Base-by-base conservation (phyloP, 1,139 yeast species). In the Candida sojae region DNA sequence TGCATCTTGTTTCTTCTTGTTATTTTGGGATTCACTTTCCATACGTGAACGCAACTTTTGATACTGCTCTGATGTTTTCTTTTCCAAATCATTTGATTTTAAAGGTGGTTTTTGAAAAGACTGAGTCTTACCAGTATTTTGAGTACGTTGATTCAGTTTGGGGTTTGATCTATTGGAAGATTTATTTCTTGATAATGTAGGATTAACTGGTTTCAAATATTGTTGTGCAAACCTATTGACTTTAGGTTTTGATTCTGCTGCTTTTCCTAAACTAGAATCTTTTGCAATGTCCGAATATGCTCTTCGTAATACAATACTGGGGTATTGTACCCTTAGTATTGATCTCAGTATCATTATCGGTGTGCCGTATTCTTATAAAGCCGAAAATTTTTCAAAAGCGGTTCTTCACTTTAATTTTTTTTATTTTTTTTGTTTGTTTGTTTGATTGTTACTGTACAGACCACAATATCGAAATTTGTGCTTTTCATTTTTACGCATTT, bases 221-320 rank as follows among this genome's bases (percentile, higher is more conserved):
- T 51, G 50, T 39, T 48, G 44, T 11, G 54, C 54, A 49, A 51
- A 51, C 40, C 54, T 44, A 29, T 51, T 51, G 25, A 37, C 44
- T 32, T 33, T 42, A 2, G 50, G 52, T 39, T 48, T 48, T 34
- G 36, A 17, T 35, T 46, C 43, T 21, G 44, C 10, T 35, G 34
- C 6, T 5, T 21, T 21, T 11, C 11, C 36, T 17, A 34, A 11
- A 2, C 10, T 13, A 7, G 38, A 5, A 13, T 33, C 32, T 9
- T 33, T 41, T 4, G 21, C 30, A 4, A 21, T 13, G 12, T 41
- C 31, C n/a, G 43, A 34, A n/a, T 41, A 41, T 12, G 32, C 11
- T 26, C 43, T 32, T 33, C 43, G 17, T n/a, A 33, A 33, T n/a
- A 12, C 23, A 25, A 26, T 33, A 25, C 39, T 25, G 13, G 26